phyloP scores from a whole-genome alignment of 2,329 filamentous ascomycete species.

The Botrytis byssoidea region DNA sequence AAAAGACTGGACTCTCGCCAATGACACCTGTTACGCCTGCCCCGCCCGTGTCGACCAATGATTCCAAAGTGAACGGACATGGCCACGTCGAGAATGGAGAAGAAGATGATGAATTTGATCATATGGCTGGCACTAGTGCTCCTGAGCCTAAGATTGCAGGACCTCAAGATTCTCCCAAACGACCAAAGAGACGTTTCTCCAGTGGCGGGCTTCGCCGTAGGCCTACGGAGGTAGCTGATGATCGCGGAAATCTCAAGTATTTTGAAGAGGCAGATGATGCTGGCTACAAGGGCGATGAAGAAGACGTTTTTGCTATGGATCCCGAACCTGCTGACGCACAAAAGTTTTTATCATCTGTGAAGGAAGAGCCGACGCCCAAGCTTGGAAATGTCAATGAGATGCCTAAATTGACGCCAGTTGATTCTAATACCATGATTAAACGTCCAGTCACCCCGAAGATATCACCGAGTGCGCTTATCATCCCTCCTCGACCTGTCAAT shows the following conservation, averaged over 20 bases:
- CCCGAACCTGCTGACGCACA: slow-evolving; percentile 34
- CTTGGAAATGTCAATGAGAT: background rate
- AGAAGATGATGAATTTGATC: slow-evolving; percentile 38
- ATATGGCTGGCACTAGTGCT: slow-evolving; percentile 61
- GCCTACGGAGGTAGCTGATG: slow-evolving; percentile 68
- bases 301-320: slow-evolving; percentile 70
- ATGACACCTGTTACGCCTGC: slow-evolving; percentile 23
- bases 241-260: slow-evolving; percentile 79
- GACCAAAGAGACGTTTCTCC: slow-evolving; percentile 73
- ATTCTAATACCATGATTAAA: background rate
- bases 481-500: slow-evolving; percentile 59
- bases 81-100: slow-evolving; percentile 33
- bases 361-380: background rate
- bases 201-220: slow-evolving; percentile 77
- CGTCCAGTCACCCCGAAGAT: background rate
- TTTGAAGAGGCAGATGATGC: slow-evolving; percentile 87
- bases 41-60: slow-evolving; percentile 14
- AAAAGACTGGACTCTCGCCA: slow-evolving; percentile 24
- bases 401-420: background rate
- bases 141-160: slow-evolving; percentile 56
- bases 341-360: background rate
- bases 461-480: slow-evolving; percentile 7
- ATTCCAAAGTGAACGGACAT: background rate
- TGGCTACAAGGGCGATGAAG: slow-evolving; percentile 72
- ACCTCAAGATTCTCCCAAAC: slow-evolving; percentile 26